phyloP scores from a whole-genome alignment of 2,329 filamentous ascomycete genomes.

The Pseudomassariella vexata region DNA sequence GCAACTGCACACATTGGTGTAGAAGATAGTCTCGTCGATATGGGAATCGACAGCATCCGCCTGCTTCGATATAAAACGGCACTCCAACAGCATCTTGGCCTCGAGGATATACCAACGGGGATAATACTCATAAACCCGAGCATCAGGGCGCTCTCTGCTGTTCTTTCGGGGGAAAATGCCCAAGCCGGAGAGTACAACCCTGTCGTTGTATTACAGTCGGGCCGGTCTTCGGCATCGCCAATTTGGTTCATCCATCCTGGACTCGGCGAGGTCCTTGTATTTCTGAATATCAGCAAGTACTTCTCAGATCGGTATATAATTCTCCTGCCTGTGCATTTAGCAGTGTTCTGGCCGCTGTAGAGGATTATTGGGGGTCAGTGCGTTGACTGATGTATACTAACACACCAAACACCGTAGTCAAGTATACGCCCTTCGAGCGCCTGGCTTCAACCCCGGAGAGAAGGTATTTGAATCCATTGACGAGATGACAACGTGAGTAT shows the following conservation, averaged over 20 bases:
- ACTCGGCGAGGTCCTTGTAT: slow-evolving; percentile 11
- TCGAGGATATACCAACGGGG: slow-evolving; percentile 3
- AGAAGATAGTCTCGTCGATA: slow-evolving; percentile 4
- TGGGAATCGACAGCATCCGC: slow-evolving; percentile 8
- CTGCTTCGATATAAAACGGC: slow-evolving; percentile 3
- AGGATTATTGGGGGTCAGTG: too few species aligned
- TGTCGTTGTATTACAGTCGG: slow-evolving; percentile 5
- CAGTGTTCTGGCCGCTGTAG: too few species aligned
- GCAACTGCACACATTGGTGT: neutral
- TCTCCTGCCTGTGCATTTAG: too few species aligned
- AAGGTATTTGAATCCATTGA: slow-evolving; percentile 24
- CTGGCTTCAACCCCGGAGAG: slow-evolving; percentile 28
- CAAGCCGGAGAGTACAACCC: neutral
- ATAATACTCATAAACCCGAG: slow-evolving; percentile 5
- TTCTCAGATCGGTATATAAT: too few species aligned
- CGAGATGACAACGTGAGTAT: slow-evolving; percentile 18
- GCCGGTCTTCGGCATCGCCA: neutral
- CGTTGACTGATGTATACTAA: too few species aligned
- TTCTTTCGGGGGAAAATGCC: neutral
- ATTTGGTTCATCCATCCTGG: slow-evolving; percentile 9
- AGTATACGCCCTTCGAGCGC: slow-evolving; percentile 8
- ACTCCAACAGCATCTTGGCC: slow-evolving; percentile 1
- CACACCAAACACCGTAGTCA: too few species aligned
- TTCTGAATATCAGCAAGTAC: slow-evolving; percentile 8
- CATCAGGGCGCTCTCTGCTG: slow-evolving; percentile 1